Conservation (phyloP, 345 rosid genomes). For the Salix suchowensis region DNA sequence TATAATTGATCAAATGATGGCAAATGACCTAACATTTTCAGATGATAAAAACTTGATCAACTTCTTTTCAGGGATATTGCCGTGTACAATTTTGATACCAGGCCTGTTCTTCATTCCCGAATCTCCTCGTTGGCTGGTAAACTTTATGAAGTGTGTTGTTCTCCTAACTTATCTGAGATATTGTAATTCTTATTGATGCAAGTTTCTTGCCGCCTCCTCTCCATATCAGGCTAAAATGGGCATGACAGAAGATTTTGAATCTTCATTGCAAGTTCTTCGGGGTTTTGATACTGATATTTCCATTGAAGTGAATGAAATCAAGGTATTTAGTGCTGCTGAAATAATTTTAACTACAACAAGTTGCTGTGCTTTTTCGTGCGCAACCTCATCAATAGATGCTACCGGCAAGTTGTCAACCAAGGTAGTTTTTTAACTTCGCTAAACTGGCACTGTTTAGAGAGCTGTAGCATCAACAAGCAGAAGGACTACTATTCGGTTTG, state of each 20-base stretch:
- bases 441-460: constrained; percentile 50
- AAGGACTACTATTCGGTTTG: constrained; percentile 69
- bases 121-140: constrained; percentile 99
- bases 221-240: constrained; percentile 88
- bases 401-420: no score
- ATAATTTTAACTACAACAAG: background rate
- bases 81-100: constrained; percentile 78
- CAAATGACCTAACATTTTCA: background rate
- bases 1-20: background rate
- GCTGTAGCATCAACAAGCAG: constrained; percentile 73
- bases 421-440: background rate
- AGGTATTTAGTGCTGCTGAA: constrained; percentile 42
- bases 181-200: constrained; percentile 9
- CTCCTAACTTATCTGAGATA: constrained; percentile 1
- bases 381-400: no score
- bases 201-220: constrained; percentile 13
- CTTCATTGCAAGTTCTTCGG: constrained; percentile 95
- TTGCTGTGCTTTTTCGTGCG: no score
- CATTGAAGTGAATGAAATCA: constrained; percentile 88
- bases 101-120: constrained; percentile 97
- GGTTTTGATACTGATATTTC: constrained; percentile 96
- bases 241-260: constrained; percentile 93
- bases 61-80: constrained; percentile 67
- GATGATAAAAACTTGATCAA: constrained; percentile 1
- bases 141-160: constrained; percentile 12